phyloP scores from a whole-genome alignment of 495 filamentous ascomycete genomes.

The Aspergillus diversus region DNA sequence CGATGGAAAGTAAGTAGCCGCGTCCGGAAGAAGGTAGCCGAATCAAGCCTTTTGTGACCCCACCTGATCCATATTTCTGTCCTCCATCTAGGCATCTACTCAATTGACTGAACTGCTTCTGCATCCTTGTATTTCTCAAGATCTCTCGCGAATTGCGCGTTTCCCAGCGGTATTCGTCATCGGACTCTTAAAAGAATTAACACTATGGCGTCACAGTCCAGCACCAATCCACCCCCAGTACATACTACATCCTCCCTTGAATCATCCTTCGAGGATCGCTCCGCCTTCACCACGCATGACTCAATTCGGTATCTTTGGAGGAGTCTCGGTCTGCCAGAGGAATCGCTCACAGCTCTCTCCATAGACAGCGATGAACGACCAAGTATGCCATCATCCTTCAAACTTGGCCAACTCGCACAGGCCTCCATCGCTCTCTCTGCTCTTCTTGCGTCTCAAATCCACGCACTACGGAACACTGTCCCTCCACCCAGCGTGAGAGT shows the following conservation, averaged over 20 bases:
- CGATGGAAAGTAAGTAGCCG: too few species aligned
- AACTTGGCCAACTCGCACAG: constrained; percentile 47
- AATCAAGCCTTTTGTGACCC: constrained; percentile 2
- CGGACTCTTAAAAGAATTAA: neutral
- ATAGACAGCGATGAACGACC: constrained; percentile 21
- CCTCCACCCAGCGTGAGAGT: constrained; percentile 35
- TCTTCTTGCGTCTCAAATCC: constrained; percentile 40
- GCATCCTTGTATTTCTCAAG: neutral
- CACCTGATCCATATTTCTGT: neutral
- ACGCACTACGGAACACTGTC: constrained; percentile 27
- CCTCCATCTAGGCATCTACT: neutral
- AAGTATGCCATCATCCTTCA: constrained; percentile 46
- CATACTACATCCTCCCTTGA: neutral
- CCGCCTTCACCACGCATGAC: constrained; percentile 22
- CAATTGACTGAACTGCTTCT: neutral
- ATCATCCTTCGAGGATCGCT: constrained; percentile 2
- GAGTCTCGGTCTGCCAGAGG: constrained; percentile 20
- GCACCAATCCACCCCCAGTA: neutral
- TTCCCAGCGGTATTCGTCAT: too few species aligned
- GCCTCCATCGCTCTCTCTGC: constrained; percentile 47
- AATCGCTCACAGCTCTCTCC: constrained; percentile 17
- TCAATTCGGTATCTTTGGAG: constrained; percentile 27
- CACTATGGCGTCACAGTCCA: neutral
- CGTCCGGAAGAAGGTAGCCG: neutral
- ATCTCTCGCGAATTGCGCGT: too few species aligned